Conservation (phyloP, 805 yeast species). For the Pichia scutulata region DNA sequence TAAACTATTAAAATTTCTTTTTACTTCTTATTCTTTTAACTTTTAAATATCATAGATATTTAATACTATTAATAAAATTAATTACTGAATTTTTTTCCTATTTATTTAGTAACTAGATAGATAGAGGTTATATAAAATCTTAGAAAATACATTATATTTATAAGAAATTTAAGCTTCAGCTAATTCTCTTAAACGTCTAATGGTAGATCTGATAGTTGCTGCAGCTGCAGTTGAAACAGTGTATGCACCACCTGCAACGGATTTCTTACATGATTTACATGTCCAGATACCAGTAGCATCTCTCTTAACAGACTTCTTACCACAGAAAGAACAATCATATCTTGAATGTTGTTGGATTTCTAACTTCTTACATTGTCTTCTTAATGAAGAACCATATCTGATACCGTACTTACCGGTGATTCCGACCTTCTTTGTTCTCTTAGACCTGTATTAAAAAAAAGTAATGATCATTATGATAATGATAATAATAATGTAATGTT, state of each 20-base stretch:
- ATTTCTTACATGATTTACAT: slow-evolving; percentile 90
- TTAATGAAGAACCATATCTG: slow-evolving; percentile 99
- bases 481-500: neutral
- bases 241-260: slow-evolving; percentile 99
- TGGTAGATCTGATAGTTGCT: slow-evolving; percentile 99
- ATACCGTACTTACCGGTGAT: slow-evolving; percentile 99
- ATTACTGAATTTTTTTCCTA: slow-evolving; percentile 1
- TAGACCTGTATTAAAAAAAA: slow-evolving; percentile 58
- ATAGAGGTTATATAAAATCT: slow-evolving; percentile 2
- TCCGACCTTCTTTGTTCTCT: slow-evolving; percentile 99
- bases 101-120: slow-evolving; percentile 1
- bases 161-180: slow-evolving; percentile 83
- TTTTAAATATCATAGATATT: too few relatives aligned
- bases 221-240: slow-evolving; percentile 99
- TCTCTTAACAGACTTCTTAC: slow-evolving; percentile 97
- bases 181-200: slow-evolving; percentile 99
- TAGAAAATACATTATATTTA: slow-evolving; percentile 3
- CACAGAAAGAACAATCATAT: slow-evolving; percentile 99
- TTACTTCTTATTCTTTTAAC: too few relatives aligned
- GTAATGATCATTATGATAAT: neutral
- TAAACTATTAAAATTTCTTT: too few relatives aligned
- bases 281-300: slow-evolving; percentile 98
- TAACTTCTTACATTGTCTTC: slow-evolving; percentile 99
- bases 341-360: slow-evolving; percentile 98
- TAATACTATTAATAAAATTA: neutral